Evolutionary conservation across 441 rosid species (phyloP).

Genomic region (Euphorbia celastroides): DNA sequence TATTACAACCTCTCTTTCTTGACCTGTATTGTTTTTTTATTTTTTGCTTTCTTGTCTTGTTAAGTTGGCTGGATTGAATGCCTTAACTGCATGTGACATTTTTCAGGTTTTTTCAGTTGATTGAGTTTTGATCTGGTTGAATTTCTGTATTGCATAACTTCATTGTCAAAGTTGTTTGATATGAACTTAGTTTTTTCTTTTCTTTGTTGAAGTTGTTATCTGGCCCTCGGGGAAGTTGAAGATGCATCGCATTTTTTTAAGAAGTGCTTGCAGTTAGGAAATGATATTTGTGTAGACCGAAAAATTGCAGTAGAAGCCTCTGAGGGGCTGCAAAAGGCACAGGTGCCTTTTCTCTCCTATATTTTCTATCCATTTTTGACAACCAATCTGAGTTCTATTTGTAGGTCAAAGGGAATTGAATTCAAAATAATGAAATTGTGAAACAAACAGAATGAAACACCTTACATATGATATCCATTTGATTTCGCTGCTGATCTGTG

Average conservation of each 20-base stretch:
- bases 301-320: slow-evolving; percentile 85
- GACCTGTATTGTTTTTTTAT: not conserved
- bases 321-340: slow-evolving; percentile 85
- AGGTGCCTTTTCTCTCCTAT: slow-evolving; percentile 39
- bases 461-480: not conserved
- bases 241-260: slow-evolving; percentile 65
- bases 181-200: not conserved
- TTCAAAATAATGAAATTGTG: not conserved
- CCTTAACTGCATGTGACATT: not conserved
- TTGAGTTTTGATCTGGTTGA: slow-evolving; percentile 1
- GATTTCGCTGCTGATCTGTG: slow-evolving; percentile 23
- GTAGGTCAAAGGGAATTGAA: not conserved
- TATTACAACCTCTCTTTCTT: not conserved
- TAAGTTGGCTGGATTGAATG: not conserved
- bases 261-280: slow-evolving; percentile 74
- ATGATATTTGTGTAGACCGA: slow-evolving; percentile 66
- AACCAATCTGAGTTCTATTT: not conserved
- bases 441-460: not conserved
- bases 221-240: slow-evolving; percentile 90
- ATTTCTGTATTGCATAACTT: not conserved
- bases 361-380: not conserved
- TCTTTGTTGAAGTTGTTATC: slow-evolving; percentile 58
- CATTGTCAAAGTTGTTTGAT: not conserved
- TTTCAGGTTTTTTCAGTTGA: not conserved
- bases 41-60: not conserved